Conservation (phyloP, 768 basidiomycete species). For the Clavaria fumosa region DNA sequence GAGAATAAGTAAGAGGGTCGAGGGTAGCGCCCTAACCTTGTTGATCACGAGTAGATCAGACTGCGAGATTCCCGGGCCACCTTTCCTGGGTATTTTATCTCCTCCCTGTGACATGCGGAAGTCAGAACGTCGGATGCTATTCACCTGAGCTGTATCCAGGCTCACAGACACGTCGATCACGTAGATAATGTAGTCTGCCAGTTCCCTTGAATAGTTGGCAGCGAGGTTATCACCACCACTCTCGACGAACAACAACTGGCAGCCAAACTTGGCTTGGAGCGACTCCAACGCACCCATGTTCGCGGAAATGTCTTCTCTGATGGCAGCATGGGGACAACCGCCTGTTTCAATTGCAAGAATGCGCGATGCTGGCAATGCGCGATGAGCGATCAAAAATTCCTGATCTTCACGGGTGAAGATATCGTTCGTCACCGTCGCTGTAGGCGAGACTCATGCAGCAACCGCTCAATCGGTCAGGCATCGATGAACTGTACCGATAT, state of each 20-base stretch:
- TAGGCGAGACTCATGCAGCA: conserved; percentile 3
- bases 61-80: conserved; percentile 93
- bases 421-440: conserved; percentile 97
- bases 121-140: conserved; percentile 1
- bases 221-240: conserved; percentile 95
- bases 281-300: conserved; percentile 94
- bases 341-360: conserved; percentile 97
- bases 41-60: conserved; percentile 92
- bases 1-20: background rate
- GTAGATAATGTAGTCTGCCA: conserved; percentile 96
- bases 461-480: conserved; percentile 1
- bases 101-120: conserved; percentile 50
- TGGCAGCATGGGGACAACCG: conserved; percentile 96
- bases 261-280: conserved; percentile 78
- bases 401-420: conserved; percentile 98
- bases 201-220: conserved; percentile 90
- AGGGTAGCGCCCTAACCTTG: conserved; percentile 40
- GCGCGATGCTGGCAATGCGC: conserved; percentile 68
- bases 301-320: conserved; percentile 94
- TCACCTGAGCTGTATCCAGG: conserved; percentile 7
- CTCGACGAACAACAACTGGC: conserved; percentile 88
- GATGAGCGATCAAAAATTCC: conserved; percentile 89
- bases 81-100: conserved; percentile 97
- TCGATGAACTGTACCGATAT: conserved; percentile 53
- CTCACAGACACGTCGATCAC: conserved; percentile 75